phyloP scores from a whole-genome alignment of 441 rosid species.

The Gossypium schwendimanii region DNA sequence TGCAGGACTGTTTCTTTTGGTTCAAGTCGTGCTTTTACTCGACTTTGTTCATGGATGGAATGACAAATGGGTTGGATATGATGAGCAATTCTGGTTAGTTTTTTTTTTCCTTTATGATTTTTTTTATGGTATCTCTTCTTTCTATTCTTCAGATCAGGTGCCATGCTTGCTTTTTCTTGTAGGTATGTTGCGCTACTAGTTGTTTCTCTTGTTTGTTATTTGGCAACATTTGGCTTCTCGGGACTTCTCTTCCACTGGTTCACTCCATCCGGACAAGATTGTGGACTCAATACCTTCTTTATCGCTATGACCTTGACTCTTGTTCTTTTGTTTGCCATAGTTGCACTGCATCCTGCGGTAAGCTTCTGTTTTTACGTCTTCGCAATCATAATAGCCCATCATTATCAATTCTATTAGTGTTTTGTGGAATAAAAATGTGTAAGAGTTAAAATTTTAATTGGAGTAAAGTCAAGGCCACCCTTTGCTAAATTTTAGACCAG shows the following conservation, averaged over 20 bases:
- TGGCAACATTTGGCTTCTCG: slow-evolving; percentile 74
- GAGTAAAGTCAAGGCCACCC: neutral
- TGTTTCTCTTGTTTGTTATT: slow-evolving; percentile 74
- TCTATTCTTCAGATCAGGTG: neutral
- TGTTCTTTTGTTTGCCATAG: slow-evolving; percentile 58
- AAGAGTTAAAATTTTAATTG: neutral
- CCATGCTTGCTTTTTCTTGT: slow-evolving; percentile 7
- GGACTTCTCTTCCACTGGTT: slow-evolving; percentile 93
- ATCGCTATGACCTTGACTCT: slow-evolving; percentile 58
- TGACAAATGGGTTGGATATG: slow-evolving; percentile 90
- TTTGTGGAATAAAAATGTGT: neutral
- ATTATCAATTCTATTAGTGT: neutral
- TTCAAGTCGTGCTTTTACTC: slow-evolving; percentile 92
- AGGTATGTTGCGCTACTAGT: slow-evolving; percentile 73
- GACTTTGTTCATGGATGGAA: slow-evolving; percentile 98
- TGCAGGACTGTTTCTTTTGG: slow-evolving; percentile 87
- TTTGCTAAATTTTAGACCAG: neutral
- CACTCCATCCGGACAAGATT: slow-evolving; percentile 88
- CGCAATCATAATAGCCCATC: neutral
- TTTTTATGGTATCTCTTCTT: neutral
- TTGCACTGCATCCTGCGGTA: slow-evolving; percentile 81
- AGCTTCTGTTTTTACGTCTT: slow-evolving; percentile 29
- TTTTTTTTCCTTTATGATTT: neutral
- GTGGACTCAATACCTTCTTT: slow-evolving; percentile 84
- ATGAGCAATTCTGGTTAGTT: slow-evolving; percentile 90